Conservation (phyloP, 73 alveolate species). For the Urostyla sp. region DNA sequence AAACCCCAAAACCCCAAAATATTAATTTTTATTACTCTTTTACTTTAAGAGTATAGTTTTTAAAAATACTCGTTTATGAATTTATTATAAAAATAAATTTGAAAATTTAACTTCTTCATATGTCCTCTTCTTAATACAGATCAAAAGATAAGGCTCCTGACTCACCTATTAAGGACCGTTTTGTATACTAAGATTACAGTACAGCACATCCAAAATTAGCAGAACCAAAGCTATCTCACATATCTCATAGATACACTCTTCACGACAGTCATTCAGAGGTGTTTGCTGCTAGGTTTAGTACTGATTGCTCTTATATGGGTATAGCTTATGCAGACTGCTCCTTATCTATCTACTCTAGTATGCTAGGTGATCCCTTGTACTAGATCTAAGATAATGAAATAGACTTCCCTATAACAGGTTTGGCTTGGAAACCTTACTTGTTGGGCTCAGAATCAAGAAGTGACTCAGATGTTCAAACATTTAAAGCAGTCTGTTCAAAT, state of each 20-base stretch:
- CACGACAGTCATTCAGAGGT: constrained; percentile 15
- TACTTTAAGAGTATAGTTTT: no score
- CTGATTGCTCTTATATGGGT: not conserved
- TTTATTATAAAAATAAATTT: no score
- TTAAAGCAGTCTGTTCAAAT: constrained; percentile 56
- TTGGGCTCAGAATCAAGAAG: not conserved
- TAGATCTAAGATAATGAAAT: not conserved
- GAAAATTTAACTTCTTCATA: no score
- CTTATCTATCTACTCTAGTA: not conserved
- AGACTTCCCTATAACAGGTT: constrained; percentile 6
- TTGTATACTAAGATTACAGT: no score
- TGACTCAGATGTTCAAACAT: not conserved
- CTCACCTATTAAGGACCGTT: no score
- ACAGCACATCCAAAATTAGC: no score
- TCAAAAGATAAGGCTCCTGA: no score
- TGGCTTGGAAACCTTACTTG: constrained; percentile 25
- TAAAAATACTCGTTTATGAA: no score
- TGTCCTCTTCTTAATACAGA: no score
- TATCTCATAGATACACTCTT: constrained; percentile 26
- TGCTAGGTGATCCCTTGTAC: constrained; percentile 19
- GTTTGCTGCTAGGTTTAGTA: not conserved
- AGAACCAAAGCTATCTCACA: not conserved
- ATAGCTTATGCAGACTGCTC: constrained; percentile 41
- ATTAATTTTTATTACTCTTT: no score
- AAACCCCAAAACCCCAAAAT: no score